phyloP scores from a whole-genome alignment of 495 filamentous ascomycete species.

The Penicillium robsamsonii region DNA sequence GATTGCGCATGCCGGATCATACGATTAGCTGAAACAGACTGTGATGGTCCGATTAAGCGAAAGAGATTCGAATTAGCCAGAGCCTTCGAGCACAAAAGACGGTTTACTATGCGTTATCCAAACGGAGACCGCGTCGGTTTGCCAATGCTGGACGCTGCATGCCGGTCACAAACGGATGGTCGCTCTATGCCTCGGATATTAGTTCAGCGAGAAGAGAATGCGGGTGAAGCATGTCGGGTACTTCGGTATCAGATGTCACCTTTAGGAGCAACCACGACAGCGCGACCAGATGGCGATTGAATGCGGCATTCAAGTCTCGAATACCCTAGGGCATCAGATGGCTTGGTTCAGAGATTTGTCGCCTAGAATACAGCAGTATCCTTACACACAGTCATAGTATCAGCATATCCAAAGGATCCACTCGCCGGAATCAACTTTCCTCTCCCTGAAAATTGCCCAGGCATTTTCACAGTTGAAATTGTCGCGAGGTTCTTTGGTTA shows the following conservation, averaged over 20 bases:
- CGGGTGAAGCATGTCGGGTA: conserved; percentile 38
- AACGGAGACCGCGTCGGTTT: conserved; percentile 46
- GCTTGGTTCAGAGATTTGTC: conserved; percentile 25
- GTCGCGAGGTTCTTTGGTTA: conserved; percentile 48
- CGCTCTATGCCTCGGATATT: conserved; percentile 28
- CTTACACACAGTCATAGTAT: conserved; percentile 38
- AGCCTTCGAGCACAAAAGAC: conserved; percentile 41
- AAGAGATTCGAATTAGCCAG: conserved; percentile 41
- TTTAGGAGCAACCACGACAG: conserved; percentile 29
- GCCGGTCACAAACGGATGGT: conserved; percentile 41
- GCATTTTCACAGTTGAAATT: conserved; percentile 23
- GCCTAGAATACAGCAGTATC: conserved; percentile 42
- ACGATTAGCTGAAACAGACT: conserved; percentile 34
- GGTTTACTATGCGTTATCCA: conserved; percentile 45
- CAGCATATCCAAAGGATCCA: conserved; percentile 36
- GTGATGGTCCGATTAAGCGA: conserved; percentile 30
- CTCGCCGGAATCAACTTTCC: conserved; percentile 50
- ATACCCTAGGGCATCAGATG: conserved; percentile 27
- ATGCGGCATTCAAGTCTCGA: conserved; percentile 18
- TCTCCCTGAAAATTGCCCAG: conserved; percentile 31
- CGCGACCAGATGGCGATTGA: conserved; percentile 16
- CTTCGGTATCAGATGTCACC: conserved; percentile 28
- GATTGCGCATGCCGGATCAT: conserved; percentile 36
- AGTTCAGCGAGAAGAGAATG: conserved; percentile 29
- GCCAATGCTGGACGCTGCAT: conserved; percentile 44